Base-by-base conservation (phyloP, 2,329 filamentous ascomycete species). In the Diaporthe vexans region DNA sequence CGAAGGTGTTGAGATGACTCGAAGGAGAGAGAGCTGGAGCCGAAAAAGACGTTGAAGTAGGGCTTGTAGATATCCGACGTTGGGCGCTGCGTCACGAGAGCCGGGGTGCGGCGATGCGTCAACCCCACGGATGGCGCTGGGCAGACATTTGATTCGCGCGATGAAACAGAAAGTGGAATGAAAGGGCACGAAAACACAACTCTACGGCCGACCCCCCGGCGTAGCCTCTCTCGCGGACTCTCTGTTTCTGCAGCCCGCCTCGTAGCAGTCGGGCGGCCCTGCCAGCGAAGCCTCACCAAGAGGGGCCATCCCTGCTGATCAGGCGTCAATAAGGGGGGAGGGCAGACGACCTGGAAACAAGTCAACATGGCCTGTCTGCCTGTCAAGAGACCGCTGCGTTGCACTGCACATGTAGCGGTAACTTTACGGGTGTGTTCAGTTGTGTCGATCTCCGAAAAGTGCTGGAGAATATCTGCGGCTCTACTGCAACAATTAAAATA, bases 271-370 rank as follows among this genome's bases (percentile, higher is more conserved):
- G 70, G 70, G 57, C 46, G 57, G 57, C 57, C 51, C 70, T 52
- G 43, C 70, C 48, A 51, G 21, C 70, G 48, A 72, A 63, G 57
- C 70, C 70, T 72, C 51, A 72, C 37, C 33, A 54, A 61, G 70
- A 72, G 54, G 70, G 70, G 70, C 70, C 46, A 72, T 73, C 74
- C 74, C 72, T 73, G 74, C 71, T 75, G 65, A 73, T 75, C 71
- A 59, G 74, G 74, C 74, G 51, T 73, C 65, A 75, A 75, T 68
- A 54, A 68, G 63, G 48, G 63, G 61, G 48, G 48, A 54, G 17
- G 63, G 48, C 33, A 68, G n/a, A 68, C 48, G 48, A 26, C 63
- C 63, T 52, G 46, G 63, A 72, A 71, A 57, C 51, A 65, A 13
- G 37, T 59, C 51, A 52, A 68, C 52, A 59, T 70, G 56, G 59